Conservation (phyloP, 139 green algal genomes). For the Helicosporidium sp. region DNA sequence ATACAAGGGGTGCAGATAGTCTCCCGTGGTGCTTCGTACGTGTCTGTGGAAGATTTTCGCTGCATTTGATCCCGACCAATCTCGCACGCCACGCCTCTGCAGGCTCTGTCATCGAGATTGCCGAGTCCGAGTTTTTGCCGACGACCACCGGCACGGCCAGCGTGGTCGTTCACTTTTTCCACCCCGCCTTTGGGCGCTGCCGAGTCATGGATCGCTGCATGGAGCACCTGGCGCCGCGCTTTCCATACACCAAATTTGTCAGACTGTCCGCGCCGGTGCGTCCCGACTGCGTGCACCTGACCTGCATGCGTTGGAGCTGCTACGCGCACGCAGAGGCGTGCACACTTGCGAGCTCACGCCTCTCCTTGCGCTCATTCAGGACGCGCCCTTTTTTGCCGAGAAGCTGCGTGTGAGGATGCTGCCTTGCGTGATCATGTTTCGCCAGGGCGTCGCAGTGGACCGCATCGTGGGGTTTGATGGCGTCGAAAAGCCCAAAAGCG, state of each 20-base stretch:
- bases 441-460: slow-evolving; percentile 45
- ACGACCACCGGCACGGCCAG: slow-evolving; percentile 57
- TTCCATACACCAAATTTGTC: neutral
- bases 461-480: slow-evolving; percentile 69
- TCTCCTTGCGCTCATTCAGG: too few species aligned
- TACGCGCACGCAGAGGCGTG: too few species aligned
- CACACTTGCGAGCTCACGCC: too few species aligned
- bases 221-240: neutral
- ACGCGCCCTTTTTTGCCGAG: slow-evolving; percentile 73
- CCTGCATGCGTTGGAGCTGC: too few species aligned
- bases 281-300: too few species aligned
- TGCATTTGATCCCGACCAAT: neutral
- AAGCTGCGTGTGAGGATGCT: slow-evolving; percentile 75
- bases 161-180: slow-evolving; percentile 83
- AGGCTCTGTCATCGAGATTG: slow-evolving; percentile 37
- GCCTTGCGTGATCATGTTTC: slow-evolving; percentile 61
- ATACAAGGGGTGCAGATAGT: neutral
- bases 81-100: neutral
- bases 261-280: neutral
- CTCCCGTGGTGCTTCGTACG: neutral
- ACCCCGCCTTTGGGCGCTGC: slow-evolving; percentile 86
- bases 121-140: slow-evolving; percentile 78
- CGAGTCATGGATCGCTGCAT: neutral
- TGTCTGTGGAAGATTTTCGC: neutral
- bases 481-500: too few species aligned